phyloP scores from a whole-genome alignment of 176 grass and related monocot genomes.

The Phyllostachys edulis region DNA sequence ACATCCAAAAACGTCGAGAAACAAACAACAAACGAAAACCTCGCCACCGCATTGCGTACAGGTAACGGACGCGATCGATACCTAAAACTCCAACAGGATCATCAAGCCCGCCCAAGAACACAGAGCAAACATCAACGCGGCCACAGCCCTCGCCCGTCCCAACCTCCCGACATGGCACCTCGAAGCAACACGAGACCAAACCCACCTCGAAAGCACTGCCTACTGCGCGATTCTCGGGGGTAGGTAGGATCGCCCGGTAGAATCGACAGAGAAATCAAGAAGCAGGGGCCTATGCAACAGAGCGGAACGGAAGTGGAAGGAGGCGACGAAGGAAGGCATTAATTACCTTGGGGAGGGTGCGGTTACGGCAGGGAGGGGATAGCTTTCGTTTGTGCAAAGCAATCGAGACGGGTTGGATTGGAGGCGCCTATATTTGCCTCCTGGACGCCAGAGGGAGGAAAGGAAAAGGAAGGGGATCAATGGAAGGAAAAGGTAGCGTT shows the following conservation, averaged over 20 bases:
- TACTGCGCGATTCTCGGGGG: neutral
- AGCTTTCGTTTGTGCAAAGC: conserved; percentile 13
- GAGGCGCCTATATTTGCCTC: conserved; percentile 36
- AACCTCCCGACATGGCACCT: neutral
- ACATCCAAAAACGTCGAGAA: neutral
- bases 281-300: neutral
- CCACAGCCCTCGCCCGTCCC: neutral
- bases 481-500: neutral
- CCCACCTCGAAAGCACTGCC: neutral
- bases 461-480: neutral
- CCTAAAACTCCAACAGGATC: neutral
- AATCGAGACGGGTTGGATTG: conserved; percentile 27
- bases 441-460: neutral
- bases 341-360: conserved; percentile 32
- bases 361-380: conserved; percentile 7
- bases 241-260: neutral
- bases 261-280: neutral
- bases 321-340: conserved; percentile 13
- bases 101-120: neutral
- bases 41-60: conserved; percentile 19
- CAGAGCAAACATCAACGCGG: neutral
- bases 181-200: neutral
- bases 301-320: neutral
- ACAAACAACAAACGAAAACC: neutral
- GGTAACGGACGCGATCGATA: neutral